These are phyloP conservation scores for Pseudogymnoascus sp. DNA, from an alignment of 2,329 filamentous ascomycete genomes.

Conservation along the genomic window DNA sequence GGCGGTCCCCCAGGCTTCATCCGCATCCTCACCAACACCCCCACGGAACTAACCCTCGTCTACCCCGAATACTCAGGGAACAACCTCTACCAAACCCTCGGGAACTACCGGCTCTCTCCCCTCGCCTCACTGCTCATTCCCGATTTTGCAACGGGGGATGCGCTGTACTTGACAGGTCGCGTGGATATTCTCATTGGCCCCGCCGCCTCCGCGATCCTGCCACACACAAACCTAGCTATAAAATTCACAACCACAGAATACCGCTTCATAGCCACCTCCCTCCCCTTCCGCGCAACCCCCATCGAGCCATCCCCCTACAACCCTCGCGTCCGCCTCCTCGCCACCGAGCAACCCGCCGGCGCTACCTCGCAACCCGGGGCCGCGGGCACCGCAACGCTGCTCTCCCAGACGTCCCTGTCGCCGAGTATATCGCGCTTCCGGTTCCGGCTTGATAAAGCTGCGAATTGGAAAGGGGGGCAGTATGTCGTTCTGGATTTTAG, in stretches of 20 bases:
- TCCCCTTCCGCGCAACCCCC: conserved; percentile 57
- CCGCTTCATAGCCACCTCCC: conserved; percentile 53
- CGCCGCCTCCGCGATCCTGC: conserved; percentile 54
- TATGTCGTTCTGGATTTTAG: conserved; percentile 70
- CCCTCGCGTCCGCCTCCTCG: conserved; percentile 59
- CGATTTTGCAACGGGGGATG: conserved; percentile 63
- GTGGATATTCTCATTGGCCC: conserved; percentile 58
- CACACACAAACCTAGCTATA: conserved; percentile 65
- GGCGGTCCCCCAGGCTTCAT: conserved; percentile 70
- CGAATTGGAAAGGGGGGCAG: conserved; percentile 59
- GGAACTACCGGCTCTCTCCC: conserved; percentile 63
- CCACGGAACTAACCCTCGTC: conserved; percentile 40
- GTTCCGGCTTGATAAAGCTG: conserved; percentile 38
- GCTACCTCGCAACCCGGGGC: conserved; percentile 22
- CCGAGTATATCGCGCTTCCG: conserved; percentile 60
- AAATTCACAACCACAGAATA: conserved; percentile 55
- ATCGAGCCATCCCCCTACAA: conserved; percentile 69
- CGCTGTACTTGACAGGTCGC: conserved; percentile 63
- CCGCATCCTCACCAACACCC: conserved; percentile 52
- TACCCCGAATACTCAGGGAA: conserved; percentile 84
- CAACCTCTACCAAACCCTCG: conserved; percentile 72
- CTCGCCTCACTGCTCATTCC: conserved; percentile 63
- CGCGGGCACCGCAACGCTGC: conserved; percentile 41
- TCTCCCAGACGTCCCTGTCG: conserved; percentile 52
- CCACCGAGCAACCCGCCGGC: conserved; percentile 39